Base-by-base conservation (phyloP, 306 rosid genomes). In the Lathyrus aphaca region DNA sequence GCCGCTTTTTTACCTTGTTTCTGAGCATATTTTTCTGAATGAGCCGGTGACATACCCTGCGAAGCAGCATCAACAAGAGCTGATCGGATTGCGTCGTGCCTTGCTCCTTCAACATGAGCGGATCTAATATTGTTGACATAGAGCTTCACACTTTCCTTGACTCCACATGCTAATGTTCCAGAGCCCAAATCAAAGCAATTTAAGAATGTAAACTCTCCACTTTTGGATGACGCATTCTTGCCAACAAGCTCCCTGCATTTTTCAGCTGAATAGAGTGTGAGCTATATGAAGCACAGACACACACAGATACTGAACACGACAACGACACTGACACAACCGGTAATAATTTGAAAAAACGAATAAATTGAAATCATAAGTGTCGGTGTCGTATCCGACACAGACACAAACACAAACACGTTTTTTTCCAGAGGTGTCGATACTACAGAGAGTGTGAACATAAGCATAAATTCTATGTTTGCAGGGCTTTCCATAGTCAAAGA, bases 191-290 rank as follows among this genome's bases (percentile, higher is more conserved):
- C 99, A 61, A 95, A 86, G 77, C 92, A 91, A 57, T 91, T 53
- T 67, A 89, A 73, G 64, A 87, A 4, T 29, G 95, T 89, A 56
- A 91, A 91, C 82, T 87, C 77, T 50, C 93, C 96, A 53, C 93
- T 91, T 56, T 86, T 83, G 37, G 97, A 91, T 64, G 97, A 80
- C 12, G 70, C 82, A 29, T 87, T 85, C 81, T 95, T 95, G 44
- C 96, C 92, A 29, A 91, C 95, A 59, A 91, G 72, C 66, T 87
- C 84, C 79, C 96, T 87, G 78, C 96, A 87, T 89, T 91, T 91
- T 77, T 91, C 89, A 82, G 96, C 99, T 95, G 74, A 18, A 70
- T 66, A 48, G 21, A 39, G 48, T 11, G 46, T 42, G 5, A 42
- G 14, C 5, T 42, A 10, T 42, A 10, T 42, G 46, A 42, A 42